Evolutionary conservation across 2,329 filamentous ascomycete species (phyloP).

Genomic region (Sphaceloma murrayae): DNA sequence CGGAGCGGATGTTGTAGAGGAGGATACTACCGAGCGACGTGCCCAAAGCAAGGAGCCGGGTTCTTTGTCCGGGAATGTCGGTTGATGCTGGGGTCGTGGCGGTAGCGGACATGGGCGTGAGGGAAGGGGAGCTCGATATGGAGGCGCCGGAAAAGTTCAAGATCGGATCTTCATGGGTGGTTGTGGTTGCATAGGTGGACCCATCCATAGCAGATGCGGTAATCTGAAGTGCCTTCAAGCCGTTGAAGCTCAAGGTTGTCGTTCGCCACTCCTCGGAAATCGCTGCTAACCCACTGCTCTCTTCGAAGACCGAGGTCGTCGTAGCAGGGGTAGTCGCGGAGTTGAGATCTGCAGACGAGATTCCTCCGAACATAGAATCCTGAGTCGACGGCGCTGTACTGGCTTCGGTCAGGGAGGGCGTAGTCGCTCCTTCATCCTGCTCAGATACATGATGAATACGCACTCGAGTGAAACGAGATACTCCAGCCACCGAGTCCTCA

Average conservation of each 20-base stretch:
- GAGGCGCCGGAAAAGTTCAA: constrained; percentile 49
- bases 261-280: constrained; percentile 63
- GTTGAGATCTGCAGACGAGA: constrained; percentile 23
- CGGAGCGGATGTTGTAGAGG: constrained; percentile 74
- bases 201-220: constrained; percentile 62
- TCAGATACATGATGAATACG: constrained; percentile 29
- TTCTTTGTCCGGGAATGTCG: constrained; percentile 76
- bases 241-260: constrained; percentile 53
- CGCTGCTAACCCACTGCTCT: no score
- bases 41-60: constrained; percentile 70
- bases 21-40: constrained; percentile 68
- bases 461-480: constrained; percentile 51
- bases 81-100: constrained; percentile 36
- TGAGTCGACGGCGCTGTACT: constrained; percentile 23
- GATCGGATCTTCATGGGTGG: constrained; percentile 68
- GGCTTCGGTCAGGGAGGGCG: constrained; percentile 24
- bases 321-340: constrained; percentile 25
- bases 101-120: constrained; percentile 42
- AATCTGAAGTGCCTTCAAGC: constrained; percentile 51
- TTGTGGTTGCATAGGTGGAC: constrained; percentile 62
- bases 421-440: constrained; percentile 18
- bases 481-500: constrained; percentile 43
- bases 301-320: constrained; percentile 19
- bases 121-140: constrained; percentile 44
- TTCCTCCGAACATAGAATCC: constrained; percentile 45